phyloP scores from a whole-genome alignment of 345 rosid species.

The Litchi chinensis region DNA sequence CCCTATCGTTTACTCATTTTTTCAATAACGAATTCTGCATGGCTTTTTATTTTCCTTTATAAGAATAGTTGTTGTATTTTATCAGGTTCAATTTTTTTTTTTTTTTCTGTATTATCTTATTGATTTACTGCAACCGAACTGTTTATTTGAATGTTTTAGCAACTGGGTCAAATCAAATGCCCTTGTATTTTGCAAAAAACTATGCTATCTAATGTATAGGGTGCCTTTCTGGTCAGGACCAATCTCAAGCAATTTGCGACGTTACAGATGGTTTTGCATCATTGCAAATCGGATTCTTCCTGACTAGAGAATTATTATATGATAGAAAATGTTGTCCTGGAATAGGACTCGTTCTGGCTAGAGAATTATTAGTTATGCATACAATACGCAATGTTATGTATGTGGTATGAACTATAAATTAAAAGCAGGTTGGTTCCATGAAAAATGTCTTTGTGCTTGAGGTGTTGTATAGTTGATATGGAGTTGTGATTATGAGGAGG shows the following conservation, averaged over 20 bases:
- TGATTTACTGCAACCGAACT: background rate
- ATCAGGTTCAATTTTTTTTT: background rate
- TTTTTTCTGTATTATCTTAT: background rate
- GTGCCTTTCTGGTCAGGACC: too few relatives aligned
- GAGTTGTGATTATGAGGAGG: background rate
- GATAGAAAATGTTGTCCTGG: too few relatives aligned
- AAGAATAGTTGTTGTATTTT: background rate
- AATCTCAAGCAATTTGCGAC: too few relatives aligned
- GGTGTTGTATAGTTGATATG: background rate
- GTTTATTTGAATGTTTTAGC: background rate
- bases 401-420: too few relatives aligned
- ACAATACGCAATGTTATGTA: too few relatives aligned
- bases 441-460: background rate
- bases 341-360: too few relatives aligned
- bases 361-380: too few relatives aligned
- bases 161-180: background rate
- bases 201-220: too few relatives aligned
- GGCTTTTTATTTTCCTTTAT: background rate
- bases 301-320: too few relatives aligned
- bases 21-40: background rate
- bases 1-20: background rate
- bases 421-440: background rate
- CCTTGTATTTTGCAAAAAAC: background rate
- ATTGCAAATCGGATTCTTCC: too few relatives aligned
- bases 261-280: too few relatives aligned